These are phyloP conservation scores for Phytophthora agathidicida DNA, from an alignment of 352 stramenopile genomes.

Conservation along the genomic window DNA sequence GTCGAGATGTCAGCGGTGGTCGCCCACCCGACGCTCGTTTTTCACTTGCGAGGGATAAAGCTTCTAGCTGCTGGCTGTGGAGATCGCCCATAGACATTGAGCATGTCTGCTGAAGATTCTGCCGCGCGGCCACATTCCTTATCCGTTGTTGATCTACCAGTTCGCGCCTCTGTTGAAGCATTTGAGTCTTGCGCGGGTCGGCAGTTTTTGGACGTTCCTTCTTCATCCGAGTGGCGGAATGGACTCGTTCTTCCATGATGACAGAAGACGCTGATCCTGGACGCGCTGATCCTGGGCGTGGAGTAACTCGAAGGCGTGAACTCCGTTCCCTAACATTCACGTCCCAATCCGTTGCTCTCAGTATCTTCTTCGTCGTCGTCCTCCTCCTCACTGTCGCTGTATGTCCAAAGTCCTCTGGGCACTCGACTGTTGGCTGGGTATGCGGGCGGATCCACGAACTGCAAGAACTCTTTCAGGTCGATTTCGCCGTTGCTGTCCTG, in stretches of 20 bases:
- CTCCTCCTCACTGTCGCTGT: slow-evolving; percentile 22
- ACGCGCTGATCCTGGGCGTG: slow-evolving; percentile 2
- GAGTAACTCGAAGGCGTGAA: slow-evolving; percentile 1
- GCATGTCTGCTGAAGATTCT: slow-evolving; percentile 19
- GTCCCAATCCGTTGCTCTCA: slow-evolving; percentile 10
- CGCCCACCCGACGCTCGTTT: background rate
- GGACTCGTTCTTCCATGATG: slow-evolving; percentile 9
- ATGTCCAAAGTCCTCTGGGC: slow-evolving; percentile 65
- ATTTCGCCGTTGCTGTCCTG: slow-evolving; percentile 72
- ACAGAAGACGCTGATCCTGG: slow-evolving; percentile 4
- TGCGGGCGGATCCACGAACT: slow-evolving; percentile 68
- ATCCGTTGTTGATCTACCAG: slow-evolving; percentile 43
- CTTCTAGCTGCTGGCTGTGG: slow-evolving; percentile 32
- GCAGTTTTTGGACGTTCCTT: slow-evolving; percentile 71
- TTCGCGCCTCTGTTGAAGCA: slow-evolving; percentile 70
- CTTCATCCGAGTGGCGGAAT: slow-evolving; percentile 18
- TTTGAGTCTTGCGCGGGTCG: slow-evolving; percentile 65
- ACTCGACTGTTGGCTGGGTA: slow-evolving; percentile 65
- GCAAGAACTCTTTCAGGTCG: slow-evolving; percentile 78
- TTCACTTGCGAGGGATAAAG: slow-evolving; percentile 20
- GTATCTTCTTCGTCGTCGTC: slow-evolving; percentile 27
- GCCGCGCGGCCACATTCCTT: slow-evolving; percentile 11
- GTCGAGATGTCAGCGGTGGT: slow-evolving; percentile 7
- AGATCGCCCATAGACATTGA: slow-evolving; percentile 53
- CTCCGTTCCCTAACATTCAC: background rate